phyloP scores from a whole-genome alignment of 805 yeast species.

The Cyberlindnera xylosilytica region DNA sequence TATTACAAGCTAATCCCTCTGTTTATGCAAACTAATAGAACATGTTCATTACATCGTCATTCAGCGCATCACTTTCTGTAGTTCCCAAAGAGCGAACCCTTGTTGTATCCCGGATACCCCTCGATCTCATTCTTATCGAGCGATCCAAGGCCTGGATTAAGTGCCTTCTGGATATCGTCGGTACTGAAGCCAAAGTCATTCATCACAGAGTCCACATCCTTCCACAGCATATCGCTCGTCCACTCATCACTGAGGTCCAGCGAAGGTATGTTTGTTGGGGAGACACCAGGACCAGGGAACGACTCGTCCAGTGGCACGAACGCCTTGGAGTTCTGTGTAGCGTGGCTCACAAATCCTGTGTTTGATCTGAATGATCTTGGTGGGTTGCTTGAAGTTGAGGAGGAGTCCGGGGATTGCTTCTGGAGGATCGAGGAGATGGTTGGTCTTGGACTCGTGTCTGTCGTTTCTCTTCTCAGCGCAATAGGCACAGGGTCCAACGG shows the following conservation, averaged over 20 bases:
- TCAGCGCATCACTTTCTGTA: constrained; percentile 3
- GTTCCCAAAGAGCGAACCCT: constrained; percentile 3
- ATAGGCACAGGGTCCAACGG: constrained; percentile 86
- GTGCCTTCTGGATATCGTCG: constrained; percentile 16
- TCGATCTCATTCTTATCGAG: background rate
- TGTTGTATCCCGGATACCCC: constrained; percentile 1
- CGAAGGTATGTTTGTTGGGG: constrained; percentile 26
- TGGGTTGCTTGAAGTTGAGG: constrained; percentile 2
- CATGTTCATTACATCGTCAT: background rate
- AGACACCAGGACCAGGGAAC: constrained; percentile 11
- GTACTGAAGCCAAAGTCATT: constrained; percentile 89
- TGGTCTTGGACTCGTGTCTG: constrained; percentile 16
- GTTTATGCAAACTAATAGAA: too few relatives aligned
- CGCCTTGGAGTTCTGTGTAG: background rate
- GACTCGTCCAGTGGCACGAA: constrained; percentile 3
- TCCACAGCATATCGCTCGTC: constrained; percentile 49
- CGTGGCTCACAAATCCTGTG: constrained; percentile 1
- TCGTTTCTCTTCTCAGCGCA: constrained; percentile 16
- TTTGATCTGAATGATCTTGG: constrained; percentile 4
- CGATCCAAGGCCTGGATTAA: background rate
- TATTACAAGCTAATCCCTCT: too few relatives aligned
- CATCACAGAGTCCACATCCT: constrained; percentile 86
- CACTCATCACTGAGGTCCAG: constrained; percentile 40
- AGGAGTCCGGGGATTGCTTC: constrained; percentile 22
- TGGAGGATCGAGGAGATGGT: constrained; percentile 19